Base-by-base conservation (phyloP, 352 stramenopile genomes). In the Globisporangium orthogonon region DNA sequence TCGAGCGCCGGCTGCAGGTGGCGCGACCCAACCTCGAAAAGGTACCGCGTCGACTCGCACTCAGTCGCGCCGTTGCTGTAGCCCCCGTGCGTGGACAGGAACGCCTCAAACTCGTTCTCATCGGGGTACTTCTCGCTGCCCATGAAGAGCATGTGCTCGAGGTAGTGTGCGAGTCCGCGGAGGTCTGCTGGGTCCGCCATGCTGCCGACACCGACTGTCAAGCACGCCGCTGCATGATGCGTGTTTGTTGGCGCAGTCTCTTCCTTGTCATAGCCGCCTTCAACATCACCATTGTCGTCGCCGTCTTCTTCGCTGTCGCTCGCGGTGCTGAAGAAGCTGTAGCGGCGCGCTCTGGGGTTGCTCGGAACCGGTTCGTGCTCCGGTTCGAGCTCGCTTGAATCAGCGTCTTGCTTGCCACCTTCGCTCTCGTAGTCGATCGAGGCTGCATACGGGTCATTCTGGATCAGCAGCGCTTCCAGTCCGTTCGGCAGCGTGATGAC, bases 91-190 rank as follows among this genome's bases (percentile, higher is more conserved):
- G 83, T 66, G 48, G 67, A 88, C 39, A 98, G 67, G 56, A 93
- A 97, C 1, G 60, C 56, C 60, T 97, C 89, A 58, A 97, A 97
- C 45, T 82, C 80, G 65, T 98, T 96, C 56, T 98, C 92, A 50
- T 84, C 75, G 1, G 90, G 91, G 62, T 96, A 97, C 50, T 96
- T 97, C 18, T 65, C 62, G 54, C 78, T 96, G 6, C 91, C 91
- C 84, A 97, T 92, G 65, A 97, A 97, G 2, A 97, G 65, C 91
- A 97, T 97, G 74, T 97, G 91, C 68, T 97, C 89, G 23, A 97
- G 70, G 57, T 90, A 96, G 57, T 96, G 86, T 9, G 84, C 85
- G 7, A 89, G 61, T 3, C 83, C 88, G 14, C 71, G 73, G 13
- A 93, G 46, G 9, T 73, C 56, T 40, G 71, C 43, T 1, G 83